Evolutionary conservation across 495 filamentous ascomycete species (phyloP).

Genomic region (Penicillium subrubescens): DNA sequence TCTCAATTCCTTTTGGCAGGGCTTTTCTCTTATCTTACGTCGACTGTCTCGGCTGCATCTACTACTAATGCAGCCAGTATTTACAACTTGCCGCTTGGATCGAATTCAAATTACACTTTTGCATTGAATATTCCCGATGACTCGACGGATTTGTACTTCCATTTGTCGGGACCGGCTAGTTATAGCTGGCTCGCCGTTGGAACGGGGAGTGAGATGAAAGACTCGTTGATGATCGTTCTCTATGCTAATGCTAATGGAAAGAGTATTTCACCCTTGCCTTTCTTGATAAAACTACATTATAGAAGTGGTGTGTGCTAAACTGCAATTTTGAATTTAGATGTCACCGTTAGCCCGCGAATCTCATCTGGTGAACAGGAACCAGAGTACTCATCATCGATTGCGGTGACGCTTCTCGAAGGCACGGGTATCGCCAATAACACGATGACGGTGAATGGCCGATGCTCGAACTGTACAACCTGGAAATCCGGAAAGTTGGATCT

Average conservation of each 20-base stretch:
- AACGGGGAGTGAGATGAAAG: slow-evolving; percentile 53
- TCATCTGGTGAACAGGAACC: slow-evolving; percentile 52
- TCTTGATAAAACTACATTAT: not conserved
- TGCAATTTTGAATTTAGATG: slow-evolving; percentile 25
- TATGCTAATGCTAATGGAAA: slow-evolving; percentile 48
- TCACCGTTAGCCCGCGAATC: slow-evolving; percentile 53
- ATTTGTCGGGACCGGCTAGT: slow-evolving; percentile 42
- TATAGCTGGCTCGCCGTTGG: slow-evolving; percentile 54
- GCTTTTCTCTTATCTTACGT: not conserved
- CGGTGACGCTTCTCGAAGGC: slow-evolving; percentile 41
- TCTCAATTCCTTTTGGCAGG: not conserved
- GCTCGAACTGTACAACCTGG: slow-evolving; percentile 51
- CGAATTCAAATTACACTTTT: slow-evolving; percentile 42
- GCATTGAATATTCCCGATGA: slow-evolving; percentile 45
- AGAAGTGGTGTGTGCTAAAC: not conserved
- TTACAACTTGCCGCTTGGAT: slow-evolving; percentile 6
- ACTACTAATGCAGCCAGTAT: slow-evolving; percentile 5
- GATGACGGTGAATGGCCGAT: slow-evolving; percentile 51
- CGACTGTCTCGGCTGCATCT: not conserved
- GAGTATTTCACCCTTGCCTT: slow-evolving; percentile 13
- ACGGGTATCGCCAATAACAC: slow-evolving; percentile 44
- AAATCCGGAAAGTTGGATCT: slow-evolving; percentile 40
- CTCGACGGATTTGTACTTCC: slow-evolving; percentile 49
- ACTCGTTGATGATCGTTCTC: slow-evolving; percentile 52
- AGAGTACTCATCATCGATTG: slow-evolving; percentile 37